phyloP scores from a whole-genome alignment of 2,329 filamentous ascomycete genomes.

The Aphanocladium album region DNA sequence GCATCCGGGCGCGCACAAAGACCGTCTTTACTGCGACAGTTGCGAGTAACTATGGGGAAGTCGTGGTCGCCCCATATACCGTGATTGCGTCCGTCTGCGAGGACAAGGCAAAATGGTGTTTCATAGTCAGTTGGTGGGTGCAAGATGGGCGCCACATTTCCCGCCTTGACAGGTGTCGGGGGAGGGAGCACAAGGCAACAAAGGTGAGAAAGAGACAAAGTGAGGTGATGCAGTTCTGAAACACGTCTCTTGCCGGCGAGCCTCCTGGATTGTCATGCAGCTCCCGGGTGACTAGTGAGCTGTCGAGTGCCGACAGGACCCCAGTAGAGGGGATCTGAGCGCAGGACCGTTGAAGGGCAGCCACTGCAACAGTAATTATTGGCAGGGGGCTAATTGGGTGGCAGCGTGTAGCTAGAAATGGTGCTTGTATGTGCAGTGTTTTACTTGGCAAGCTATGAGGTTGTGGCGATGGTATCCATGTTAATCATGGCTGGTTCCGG shows the following conservation, averaged over 20 bases:
- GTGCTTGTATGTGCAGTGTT: neutral
- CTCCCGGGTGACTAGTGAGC: neutral
- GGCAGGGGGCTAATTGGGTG: neutral
- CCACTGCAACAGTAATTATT: neutral
- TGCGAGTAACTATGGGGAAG: neutral
- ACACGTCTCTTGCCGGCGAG: conserved; percentile 3
- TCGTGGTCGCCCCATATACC: neutral
- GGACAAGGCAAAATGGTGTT: neutral
- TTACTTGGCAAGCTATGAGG: neutral
- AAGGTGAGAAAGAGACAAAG: neutral
- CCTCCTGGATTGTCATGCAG: neutral
- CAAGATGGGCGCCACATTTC: neutral
- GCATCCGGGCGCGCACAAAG: no score
- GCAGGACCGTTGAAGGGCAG: neutral
- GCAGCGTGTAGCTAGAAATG: neutral
- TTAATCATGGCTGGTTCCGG: neutral
- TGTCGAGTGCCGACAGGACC: neutral
- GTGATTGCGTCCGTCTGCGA: neutral
- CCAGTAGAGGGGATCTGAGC: conserved; percentile 6
- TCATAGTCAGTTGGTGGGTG: conserved; percentile 1
- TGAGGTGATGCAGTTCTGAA: conserved; percentile 4
- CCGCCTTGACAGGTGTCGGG: neutral
- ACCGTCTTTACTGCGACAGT: no score
- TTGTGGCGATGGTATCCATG: neutral
- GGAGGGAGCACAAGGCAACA: neutral